phyloP scores from a whole-genome alignment of 257 asterid genomes.

The Fraxinus cuspidata region DNA sequence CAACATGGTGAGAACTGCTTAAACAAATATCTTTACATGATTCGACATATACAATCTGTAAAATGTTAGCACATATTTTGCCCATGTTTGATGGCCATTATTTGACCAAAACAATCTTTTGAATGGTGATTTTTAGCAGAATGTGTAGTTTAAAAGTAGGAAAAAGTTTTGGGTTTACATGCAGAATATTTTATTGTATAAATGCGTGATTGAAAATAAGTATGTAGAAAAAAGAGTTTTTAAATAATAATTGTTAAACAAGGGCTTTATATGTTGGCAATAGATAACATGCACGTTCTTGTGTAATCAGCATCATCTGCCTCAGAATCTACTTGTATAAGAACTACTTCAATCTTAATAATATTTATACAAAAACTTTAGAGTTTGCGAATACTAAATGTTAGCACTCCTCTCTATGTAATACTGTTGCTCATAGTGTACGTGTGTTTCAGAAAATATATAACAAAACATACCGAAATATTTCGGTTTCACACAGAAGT shows the following conservation, averaged over 20 bases:
- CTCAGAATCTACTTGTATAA: background rate
- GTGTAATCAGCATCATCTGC: background rate
- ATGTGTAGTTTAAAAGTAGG: too few species aligned
- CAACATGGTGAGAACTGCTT: constrained; percentile 72
- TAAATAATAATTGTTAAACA: too few species aligned
- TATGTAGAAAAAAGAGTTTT: too few species aligned
- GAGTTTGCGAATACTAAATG: background rate
- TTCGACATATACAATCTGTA: background rate
- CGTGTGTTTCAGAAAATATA: background rate
- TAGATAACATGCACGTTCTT: background rate
- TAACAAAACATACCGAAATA: background rate
- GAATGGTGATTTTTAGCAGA: too few species aligned
- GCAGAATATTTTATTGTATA: too few species aligned
- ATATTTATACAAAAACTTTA: background rate
- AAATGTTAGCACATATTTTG: background rate
- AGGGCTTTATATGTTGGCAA: background rate
- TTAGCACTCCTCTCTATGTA: background rate
- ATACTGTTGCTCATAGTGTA: background rate
- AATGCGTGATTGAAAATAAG: too few species aligned
- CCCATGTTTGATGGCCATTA: too few species aligned
- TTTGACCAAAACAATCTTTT: too few species aligned
- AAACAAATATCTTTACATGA: background rate
- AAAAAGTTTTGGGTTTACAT: too few species aligned
- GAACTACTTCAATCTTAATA: background rate
- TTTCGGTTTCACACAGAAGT: background rate